Evolutionary conservation across 1,284 basidiomycete species (phyloP).

Genomic region (Marasmius tenuissimus): DNA sequence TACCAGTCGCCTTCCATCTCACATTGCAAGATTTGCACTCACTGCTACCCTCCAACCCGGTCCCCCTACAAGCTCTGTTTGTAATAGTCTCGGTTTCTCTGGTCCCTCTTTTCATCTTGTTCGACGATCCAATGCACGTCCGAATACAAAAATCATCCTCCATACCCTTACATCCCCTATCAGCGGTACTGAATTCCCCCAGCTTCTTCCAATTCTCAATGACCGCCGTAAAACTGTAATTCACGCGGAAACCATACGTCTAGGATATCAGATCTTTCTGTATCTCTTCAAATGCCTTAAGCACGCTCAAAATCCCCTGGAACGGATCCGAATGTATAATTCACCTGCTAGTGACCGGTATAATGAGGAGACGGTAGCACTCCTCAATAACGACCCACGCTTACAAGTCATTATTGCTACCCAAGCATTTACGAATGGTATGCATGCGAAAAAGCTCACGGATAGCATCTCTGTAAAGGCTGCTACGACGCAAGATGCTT

Average conservation of each 20-base stretch:
- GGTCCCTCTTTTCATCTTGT: conserved; percentile 1
- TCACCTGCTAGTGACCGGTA: not conserved
- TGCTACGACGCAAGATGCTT: not conserved
- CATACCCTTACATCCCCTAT: not conserved
- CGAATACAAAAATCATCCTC: conserved; percentile 3
- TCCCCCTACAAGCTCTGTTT: not conserved
- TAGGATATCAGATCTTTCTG: not conserved
- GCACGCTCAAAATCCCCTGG: not conserved
- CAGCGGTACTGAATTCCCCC: not conserved
- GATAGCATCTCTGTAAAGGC: not conserved
- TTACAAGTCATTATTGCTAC: not conserved
- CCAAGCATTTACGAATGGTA: not conserved
- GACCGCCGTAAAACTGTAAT: conserved; percentile 3
- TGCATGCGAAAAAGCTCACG: not conserved
- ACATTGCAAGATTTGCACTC: conserved; percentile 2
- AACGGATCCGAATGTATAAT: not conserved
- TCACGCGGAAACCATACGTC: not conserved
- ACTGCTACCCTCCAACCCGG: conserved; percentile 12
- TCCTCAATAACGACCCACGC: not conserved
- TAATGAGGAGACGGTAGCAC: not conserved
- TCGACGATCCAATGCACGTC: conserved; percentile 5
- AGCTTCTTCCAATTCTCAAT: conserved; percentile 2
- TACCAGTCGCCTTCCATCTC: conserved; percentile 8
- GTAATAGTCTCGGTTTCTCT: conserved; percentile 6
- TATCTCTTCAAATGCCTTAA: not conserved